Base-by-base conservation (phyloP, 306 rosid genomes). In the Cercis canadensis region DNA sequence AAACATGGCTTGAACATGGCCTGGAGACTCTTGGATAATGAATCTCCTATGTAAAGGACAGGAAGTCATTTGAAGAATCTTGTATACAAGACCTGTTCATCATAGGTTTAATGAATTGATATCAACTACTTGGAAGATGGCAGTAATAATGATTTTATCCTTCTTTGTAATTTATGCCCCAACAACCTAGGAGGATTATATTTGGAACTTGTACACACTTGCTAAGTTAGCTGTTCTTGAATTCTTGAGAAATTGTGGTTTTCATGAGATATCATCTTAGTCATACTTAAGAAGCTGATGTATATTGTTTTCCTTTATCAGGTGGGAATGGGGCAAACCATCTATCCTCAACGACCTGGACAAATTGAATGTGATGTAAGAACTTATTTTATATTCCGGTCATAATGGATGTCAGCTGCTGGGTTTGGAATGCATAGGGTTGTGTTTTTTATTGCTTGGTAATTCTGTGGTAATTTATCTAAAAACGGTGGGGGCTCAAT, bases 341-440 rank as follows among this genome's bases (percentile, higher is more conserved):
- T 83, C 69, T 86, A 90, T 81, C 97, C 98, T 64, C 97, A 90
- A 81, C 92, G 98, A 67, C 89, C 89, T 41, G 97, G 98, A 65
- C 92, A 87, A 79, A 74, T 81, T 33, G 98, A 94, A 72, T 94
- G 98, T 32, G 98, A 94, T 76, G 98, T 94, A 74, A 56, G 90
- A 34, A 41, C 45, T 41, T 77, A 13, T 52, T 56, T 77, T 51
- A 14, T 72, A 53, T 64, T 79, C 54, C 49, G 46, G 57, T 62
- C 12, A 12, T 66, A 53, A 55, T 41, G 46, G 52, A 68, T 41
- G 21, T 57, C 57, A 17, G 9, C 34, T 43, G 45, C 37, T 41
- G 14, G 14, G 45, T 57, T 65, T 64, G 40, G 44, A 15, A 9
- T 78, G 55, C 56, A 57, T 47, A 33, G 71, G 40, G 9, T 62